Base-by-base conservation (phyloP, 805 yeast genomes). In the Candida arabinofermentans region DNA sequence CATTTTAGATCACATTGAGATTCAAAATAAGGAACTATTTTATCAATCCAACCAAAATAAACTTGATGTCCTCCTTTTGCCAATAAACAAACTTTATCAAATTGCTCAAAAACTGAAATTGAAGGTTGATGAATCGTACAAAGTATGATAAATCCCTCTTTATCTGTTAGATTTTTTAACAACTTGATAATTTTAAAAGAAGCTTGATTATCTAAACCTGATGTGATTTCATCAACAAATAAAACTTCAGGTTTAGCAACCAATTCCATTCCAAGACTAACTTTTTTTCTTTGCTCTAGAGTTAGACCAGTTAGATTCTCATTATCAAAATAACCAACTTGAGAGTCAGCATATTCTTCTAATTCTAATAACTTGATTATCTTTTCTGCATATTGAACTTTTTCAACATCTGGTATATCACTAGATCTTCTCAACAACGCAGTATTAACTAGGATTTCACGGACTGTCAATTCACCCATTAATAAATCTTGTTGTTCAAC, bases 101-200 rank as follows among this genome's bases (percentile, higher is more conserved):
- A 74, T 44, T 65, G 68, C 47, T 71, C 70, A 53, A 74, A 64
- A 41, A 73, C 57, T 10, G 74, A 64, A 17, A 77, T 75, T 13
- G 78, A 72, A 44, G 78, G 79, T 56, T 74, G 79, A 57, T 74
- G 79, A 48, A 74, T 74, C 14, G 79, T 73, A 63, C 79, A 74
- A 53, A 74, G 56, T 42, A 74, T 72, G 2, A 46, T 39, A 10
- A 75, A 69, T 51, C 74, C 76, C 14, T 77, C 78, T 36, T 72
- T 67, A 37, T 61, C 61, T 5, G 77, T 72, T 50, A 74, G 58
- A 38, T 59, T 64, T 44, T 69, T 62, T 52, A 74, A 55, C 44
- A 73, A 59, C 51, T 70, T 66, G 34, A 74, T 65, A 53, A 74
- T 72, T 27, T 77, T 62, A 74, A 74, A 74, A 5, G 79, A 69